Evolutionary conservation across 441 rosid genomes (phyloP).

Genomic region (Populus trichocarpa): DNA sequence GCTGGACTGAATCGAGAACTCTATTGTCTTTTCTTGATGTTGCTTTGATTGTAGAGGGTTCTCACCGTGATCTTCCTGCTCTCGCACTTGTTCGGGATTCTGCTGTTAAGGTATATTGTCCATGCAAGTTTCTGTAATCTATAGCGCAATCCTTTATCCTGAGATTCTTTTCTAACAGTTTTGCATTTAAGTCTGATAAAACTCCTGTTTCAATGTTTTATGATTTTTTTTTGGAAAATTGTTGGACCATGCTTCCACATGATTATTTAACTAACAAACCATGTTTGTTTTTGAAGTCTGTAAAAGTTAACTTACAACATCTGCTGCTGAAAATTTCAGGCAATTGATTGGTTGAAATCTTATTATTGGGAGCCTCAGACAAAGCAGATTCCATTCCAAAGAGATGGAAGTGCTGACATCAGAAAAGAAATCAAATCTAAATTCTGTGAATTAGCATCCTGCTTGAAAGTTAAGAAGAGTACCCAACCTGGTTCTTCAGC

Average conservation of each 20-base stretch:
- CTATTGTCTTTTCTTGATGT: constrained; percentile 13
- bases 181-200: neutral
- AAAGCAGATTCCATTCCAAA: constrained; percentile 48
- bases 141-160: neutral
- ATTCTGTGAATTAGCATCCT: constrained; percentile 52
- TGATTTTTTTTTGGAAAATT: neutral
- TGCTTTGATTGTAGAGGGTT: constrained; percentile 60
- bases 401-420: constrained; percentile 45
- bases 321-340: constrained; percentile 45
- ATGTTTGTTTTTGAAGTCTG: neutral
- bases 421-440: constrained; percentile 62
- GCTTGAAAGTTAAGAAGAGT: constrained; percentile 40
- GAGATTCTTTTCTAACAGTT: neutral
- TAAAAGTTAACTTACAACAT: neutral
- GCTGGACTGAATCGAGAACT: constrained; percentile 7
- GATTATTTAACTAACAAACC: neutral
- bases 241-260: neutral
- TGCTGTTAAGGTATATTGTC: constrained; percentile 54
- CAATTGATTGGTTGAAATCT: constrained; percentile 80
- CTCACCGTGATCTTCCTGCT: constrained; percentile 87
- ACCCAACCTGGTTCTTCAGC: constrained; percentile 39
- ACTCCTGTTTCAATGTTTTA: neutral
- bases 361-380: constrained; percentile 88
- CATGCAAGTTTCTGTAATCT: constrained; percentile 5
- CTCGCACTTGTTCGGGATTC: constrained; percentile 71